A percentile compares a stretch with the other conserved stretches of the same genome.
Conservation (phyloP, 1,139 yeast species). For the Geotrichum histeridarum region DNA sequence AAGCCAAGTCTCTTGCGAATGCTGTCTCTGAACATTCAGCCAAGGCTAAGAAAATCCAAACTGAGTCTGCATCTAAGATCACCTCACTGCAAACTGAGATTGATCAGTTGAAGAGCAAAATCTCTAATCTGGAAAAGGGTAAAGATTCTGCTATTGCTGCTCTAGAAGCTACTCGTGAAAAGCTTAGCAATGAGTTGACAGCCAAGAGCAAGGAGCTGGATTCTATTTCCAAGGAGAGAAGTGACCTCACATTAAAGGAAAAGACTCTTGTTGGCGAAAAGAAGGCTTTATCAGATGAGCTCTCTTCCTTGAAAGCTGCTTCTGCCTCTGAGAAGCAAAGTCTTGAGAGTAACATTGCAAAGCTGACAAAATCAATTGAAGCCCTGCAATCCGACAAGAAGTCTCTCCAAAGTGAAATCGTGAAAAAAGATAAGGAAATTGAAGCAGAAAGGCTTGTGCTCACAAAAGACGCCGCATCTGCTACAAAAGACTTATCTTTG, state of each 20-base stretch:
- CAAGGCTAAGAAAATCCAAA: constrained; percentile 4
- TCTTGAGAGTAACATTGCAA: constrained; percentile 11
- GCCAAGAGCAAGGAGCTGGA: constrained; percentile 17
- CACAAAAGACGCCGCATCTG: constrained; percentile 22
- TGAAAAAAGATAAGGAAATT: constrained; percentile 16
- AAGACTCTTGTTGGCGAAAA: constrained; percentile 8
- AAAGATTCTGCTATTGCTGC: constrained; percentile 2
- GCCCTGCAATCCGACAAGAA: constrained; percentile 15
- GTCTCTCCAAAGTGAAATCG: constrained; percentile 7
- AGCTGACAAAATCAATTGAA: constrained; percentile 11
- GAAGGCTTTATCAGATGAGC: constrained; percentile 10
- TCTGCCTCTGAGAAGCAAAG: constrained; percentile 6
- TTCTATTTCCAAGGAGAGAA: constrained; percentile 12
- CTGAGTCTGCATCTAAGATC: constrained; percentile 1
- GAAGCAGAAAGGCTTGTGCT: constrained; percentile 20
- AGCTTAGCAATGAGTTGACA: constrained; percentile 15
- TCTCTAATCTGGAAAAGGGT: constrained; percentile 8
- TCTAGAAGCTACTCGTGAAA: constrained; percentile 7
- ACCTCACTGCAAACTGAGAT: constrained; percentile 13
- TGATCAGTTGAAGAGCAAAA: constrained; percentile 9
- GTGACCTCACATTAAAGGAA: background rate
- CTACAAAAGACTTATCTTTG: constrained; percentile 21
- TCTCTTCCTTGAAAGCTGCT: constrained; percentile 10
- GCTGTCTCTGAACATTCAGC: background rate
- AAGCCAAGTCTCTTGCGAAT: background rate